These are phyloP conservation scores for Breviolum minutum DNA, from an alignment of 73 alveolate genomes.

Conservation along the genomic window DNA sequence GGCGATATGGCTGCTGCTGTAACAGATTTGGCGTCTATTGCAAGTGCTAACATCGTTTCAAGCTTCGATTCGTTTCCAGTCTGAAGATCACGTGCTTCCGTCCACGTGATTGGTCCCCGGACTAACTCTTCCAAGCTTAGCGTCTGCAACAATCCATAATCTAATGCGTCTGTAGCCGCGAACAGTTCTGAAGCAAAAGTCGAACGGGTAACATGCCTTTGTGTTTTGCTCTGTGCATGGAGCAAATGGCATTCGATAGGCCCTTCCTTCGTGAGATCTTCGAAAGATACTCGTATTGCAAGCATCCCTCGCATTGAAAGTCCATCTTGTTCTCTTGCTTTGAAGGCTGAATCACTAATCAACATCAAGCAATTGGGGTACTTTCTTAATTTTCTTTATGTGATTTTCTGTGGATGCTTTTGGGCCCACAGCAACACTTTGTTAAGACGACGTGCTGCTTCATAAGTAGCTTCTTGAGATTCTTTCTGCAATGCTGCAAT, in stretches of 20 bases:
- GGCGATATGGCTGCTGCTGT: background rate
- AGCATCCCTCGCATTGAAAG: background rate
- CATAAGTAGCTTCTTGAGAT: background rate
- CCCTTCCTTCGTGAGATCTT: background rate
- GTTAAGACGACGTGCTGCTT: background rate
- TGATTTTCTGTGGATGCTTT: background rate
- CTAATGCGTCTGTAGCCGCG: background rate
- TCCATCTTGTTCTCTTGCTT: background rate
- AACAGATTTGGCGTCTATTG: constrained; percentile 18
- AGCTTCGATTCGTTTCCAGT: background rate
- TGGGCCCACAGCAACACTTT: constrained; percentile 5
- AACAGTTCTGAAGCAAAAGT: constrained; percentile 47
- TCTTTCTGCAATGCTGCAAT: constrained; percentile 14
- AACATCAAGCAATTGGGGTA: background rate
- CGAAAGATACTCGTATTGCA: background rate
- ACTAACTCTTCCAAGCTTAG: background rate
- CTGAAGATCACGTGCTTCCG: background rate
- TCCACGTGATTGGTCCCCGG: background rate
- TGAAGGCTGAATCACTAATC: background rate
- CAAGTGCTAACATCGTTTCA: background rate
- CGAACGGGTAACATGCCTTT: constrained; percentile 10
- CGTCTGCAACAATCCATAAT: background rate
- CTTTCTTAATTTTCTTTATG: background rate
- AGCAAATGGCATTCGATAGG: background rate
- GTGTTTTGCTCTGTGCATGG: background rate